These are phyloP conservation scores for Tripidium arundinaceum DNA, from an alignment of 202 grass and related monocot species.

Conservation along the genomic window DNA sequence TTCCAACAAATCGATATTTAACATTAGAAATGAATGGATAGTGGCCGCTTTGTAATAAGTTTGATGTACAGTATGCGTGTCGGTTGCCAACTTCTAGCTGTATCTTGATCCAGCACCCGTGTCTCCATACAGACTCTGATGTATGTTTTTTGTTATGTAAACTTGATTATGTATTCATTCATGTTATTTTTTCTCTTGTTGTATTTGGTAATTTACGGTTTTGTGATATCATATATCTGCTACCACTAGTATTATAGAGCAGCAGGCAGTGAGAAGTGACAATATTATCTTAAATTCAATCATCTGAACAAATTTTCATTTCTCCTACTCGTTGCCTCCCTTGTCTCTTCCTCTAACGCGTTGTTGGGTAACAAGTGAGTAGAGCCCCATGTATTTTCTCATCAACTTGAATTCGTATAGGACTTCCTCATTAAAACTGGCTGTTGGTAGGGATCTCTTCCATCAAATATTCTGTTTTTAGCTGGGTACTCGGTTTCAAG, in stretches of 20 bases:
- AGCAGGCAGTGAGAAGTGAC: not conserved
- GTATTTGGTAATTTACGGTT: not conserved
- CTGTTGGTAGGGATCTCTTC: not conserved
- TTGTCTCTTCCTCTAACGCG: not conserved
- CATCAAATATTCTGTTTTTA: not conserved
- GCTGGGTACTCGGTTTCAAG: not conserved
- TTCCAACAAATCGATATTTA: not conserved
- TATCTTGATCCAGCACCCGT: not conserved
- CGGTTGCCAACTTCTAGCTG: not conserved
- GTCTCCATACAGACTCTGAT: not conserved
- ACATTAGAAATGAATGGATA: not conserved
- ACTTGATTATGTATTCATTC: not conserved
- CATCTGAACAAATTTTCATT: not conserved
- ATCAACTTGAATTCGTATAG: not conserved
- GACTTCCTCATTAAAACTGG: not conserved
- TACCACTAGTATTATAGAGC: not conserved
- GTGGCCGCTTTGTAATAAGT: not conserved
- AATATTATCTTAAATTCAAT: conserved; percentile 3
- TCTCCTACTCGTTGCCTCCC: not conserved
- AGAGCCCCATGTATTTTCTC: not conserved
- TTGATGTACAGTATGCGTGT: not conserved
- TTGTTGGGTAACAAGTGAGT: not conserved
- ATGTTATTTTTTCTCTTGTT: not conserved
- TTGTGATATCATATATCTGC: not conserved
- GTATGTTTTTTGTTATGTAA: not conserved